Evolutionary conservation across 2,329 filamentous ascomycete species (phyloP), one percentile per base, ranked within the genome.

Genomic region (Setomelanomma holmii): DNA sequence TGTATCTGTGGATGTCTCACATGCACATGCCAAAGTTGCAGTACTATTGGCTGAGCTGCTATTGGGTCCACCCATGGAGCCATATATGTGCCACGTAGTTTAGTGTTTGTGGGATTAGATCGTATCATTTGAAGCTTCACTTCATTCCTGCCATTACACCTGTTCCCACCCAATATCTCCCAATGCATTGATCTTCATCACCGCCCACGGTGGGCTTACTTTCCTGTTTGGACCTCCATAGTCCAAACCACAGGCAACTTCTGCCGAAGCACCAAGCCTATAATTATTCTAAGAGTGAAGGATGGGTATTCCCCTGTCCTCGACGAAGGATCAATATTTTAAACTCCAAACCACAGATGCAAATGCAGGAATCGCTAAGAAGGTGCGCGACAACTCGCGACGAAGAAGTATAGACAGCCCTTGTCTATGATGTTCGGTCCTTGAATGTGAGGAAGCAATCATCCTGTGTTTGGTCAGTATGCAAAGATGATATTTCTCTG

Each of bases 381-480:
- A 62, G 55, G 41, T 56, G 58, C 54, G 55, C 56, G 58, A 54
- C 49, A 55, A 53, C 60, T 59, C 50, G 56, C 45, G 36, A 58
- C 27, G 40, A 50, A 53, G 34, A n/a, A 19, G 30, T 24, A 23
- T 51, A 35, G 16, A n/a, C 14, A 36, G n/a, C 16, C 23, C 1
- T 48, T 30, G 27, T 30, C 42, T 67, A 71, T 50, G 58, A 60
- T 42, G 56, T 56, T 53, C 70, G 66, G 44, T 74, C 61, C 45
- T 77, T 82, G 72, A 95, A 93, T 1, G 87, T 88, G 66, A 95
- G 83, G 49, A 89, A 87, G 78, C 90, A 95, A 73, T 95, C 89
- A 72, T 96, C 91, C 90, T 93, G 60, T 4, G 10, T 4, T 1
- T 6, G 7, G 51, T 71, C 55, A 72, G 64, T 53, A 42, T 14